Conservation (phyloP, 2,329 filamentous ascomycete genomes). For the Colletotrichum cordylinicola region DNA sequence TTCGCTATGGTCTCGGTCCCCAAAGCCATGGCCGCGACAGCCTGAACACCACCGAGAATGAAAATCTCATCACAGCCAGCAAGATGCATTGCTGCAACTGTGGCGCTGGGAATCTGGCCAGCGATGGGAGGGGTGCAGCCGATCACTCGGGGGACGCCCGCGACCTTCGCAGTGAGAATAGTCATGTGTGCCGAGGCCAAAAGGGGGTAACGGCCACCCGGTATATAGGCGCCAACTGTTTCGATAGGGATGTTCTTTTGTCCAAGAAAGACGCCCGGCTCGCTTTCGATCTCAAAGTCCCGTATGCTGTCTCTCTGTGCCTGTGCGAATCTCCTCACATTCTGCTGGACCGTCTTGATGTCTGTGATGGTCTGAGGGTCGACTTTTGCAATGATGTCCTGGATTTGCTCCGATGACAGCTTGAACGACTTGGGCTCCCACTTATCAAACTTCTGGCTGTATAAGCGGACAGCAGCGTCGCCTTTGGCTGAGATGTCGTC, state of each 20-base stretch:
- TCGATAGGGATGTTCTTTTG: conserved; percentile 56
- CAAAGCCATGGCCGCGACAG: conserved; percentile 56
- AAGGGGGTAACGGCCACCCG: conserved; percentile 57
- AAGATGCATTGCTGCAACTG: conserved; percentile 54
- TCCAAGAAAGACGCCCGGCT: conserved; percentile 54
- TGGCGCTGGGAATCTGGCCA: conserved; percentile 52
- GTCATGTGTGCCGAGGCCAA: conserved; percentile 62
- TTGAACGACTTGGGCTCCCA: conserved; percentile 56
- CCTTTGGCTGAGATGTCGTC: conserved; percentile 50
- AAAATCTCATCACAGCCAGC: conserved; percentile 57
- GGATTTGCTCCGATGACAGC: conserved; percentile 49
- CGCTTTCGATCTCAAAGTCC: conserved; percentile 58
- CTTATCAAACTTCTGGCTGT: conserved; percentile 59
- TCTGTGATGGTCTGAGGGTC: conserved; percentile 46
- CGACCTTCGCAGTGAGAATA: conserved; percentile 59
- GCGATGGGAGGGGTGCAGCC: conserved; percentile 57
- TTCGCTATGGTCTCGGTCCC: conserved; percentile 54
- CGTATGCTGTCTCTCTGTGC: conserved; percentile 75
- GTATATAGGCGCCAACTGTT: conserved; percentile 53
- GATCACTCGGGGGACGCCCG: conserved; percentile 55
- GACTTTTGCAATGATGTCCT: conserved; percentile 47
- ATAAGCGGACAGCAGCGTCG: conserved; percentile 52
- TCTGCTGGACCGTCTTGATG: conserved; percentile 28
- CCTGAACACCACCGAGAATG: conserved; percentile 57
- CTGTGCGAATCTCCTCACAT: conserved; percentile 78